Evolutionary conservation across 495 filamentous ascomycete species (phyloP), one percentile per base, ranked within the genome.

Genomic region (Daldinia childiae): DNA sequence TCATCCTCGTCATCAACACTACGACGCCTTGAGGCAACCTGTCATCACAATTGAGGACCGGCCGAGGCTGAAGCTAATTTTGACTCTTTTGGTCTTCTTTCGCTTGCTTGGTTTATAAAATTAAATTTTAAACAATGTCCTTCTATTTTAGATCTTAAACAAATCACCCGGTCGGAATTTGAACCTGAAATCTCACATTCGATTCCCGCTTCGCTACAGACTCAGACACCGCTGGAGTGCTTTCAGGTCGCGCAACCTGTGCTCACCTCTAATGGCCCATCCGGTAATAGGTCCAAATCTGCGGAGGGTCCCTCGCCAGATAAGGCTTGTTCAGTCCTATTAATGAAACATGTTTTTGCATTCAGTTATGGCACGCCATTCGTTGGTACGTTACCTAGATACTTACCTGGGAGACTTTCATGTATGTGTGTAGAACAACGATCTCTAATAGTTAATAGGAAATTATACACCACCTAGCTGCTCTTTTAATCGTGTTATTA

Each of bases 291-390:
- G 1, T 69, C 74, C 0, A 66, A 58, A 11, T 62, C 39, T 0
- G 29, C 57, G 14, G 65, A 27, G 21, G 50, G 58, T 8, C 54
- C 59, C 45, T 60, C 76, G 8, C 74, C 74, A 21, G 51, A 77
- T 11, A 64, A 74, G 41, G 74, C 77, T 66, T 92, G 91, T 72
- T 79, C 82, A 26, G 66, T 87, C 3, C 54, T 87, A 32, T 80
- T 96, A 43, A 93, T 95, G 89, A 77, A 89, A 7, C 86, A 93
- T 79, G 84, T 84, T 5, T 97, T 96, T 81, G 92, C 82, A 0
- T 89, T 78, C 66, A 94, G 91, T 69, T 97, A 97, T 75, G 91
- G 90, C 24, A 74, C 84, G 17, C 93, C 93, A 4, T 97, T 91
- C 69, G 85, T 95, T 74, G 92, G 93, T 92, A 79, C 77, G 86